These are phyloP conservation scores for Elymus sibiricus DNA, from an alignment of 176 grass and related monocot genomes.

Conservation along the genomic window DNA sequence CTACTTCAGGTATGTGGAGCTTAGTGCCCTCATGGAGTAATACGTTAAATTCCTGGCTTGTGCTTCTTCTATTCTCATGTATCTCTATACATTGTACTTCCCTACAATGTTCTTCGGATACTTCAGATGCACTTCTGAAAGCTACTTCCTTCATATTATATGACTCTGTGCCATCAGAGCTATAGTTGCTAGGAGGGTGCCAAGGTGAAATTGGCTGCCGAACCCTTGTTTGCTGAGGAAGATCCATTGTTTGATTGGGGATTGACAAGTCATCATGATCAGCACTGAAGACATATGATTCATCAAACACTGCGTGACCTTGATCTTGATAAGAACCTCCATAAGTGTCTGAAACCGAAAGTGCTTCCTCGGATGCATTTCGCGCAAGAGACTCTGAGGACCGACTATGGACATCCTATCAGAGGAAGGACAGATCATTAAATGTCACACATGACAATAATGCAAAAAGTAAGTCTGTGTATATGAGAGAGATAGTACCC, in stretches of 20 bases:
- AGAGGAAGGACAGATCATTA: conserved; percentile 21
- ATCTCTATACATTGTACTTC: conserved; percentile 88
- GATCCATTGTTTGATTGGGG: conserved; percentile 21
- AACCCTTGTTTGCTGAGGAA: conserved; percentile 29
- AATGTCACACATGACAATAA: background rate
- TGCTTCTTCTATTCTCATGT: conserved; percentile 43
- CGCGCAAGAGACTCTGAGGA: conserved; percentile 48
- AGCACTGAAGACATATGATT: conserved; percentile 32
- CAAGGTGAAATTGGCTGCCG: conserved; percentile 28
- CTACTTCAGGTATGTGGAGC: conserved; percentile 44
- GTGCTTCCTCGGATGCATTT: conserved; percentile 52
- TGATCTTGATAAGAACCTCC: conserved; percentile 50
- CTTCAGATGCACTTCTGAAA: conserved; percentile 36
- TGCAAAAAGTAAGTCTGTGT: conserved; percentile 3
- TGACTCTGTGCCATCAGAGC: conserved; percentile 39
- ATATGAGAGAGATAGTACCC: conserved; percentile 45
- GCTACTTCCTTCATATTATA: conserved; percentile 34
- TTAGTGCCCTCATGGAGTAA: conserved; percentile 43
- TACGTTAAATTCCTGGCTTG: conserved; percentile 38
- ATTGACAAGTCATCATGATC: conserved; percentile 28
- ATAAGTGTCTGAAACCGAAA: conserved; percentile 67
- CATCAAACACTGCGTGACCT: conserved; percentile 46
- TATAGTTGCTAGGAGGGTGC: conserved; percentile 45
- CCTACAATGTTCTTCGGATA: conserved; percentile 80
- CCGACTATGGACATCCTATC: conserved; percentile 72